Evolutionary conservation across 2,329 filamentous ascomycete genomes (phyloP), one percentile per base, ranked within the genome.

Genomic region (Penicillium sp.): DNA sequence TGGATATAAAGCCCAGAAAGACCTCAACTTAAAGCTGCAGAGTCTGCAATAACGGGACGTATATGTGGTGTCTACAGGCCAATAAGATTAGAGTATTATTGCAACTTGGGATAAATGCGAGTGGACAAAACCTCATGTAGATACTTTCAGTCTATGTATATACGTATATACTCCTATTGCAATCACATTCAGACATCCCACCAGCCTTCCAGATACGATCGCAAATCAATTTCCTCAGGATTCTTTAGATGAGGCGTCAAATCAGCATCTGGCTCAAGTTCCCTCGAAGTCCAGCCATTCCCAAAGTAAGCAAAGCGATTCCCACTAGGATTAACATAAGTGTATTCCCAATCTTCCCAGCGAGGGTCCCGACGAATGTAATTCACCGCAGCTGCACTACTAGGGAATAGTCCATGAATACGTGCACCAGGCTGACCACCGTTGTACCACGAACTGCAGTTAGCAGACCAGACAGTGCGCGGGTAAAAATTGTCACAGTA

Each of bases 391-490:
- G 82, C 77, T 1, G 86, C 86, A 62, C 85, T 88, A 0, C 88
- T 88, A 0, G 88, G 89, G 83, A 88, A 91, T 7, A 89, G 68
- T 0, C 87, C 88, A 60, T 89, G 86, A 24, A 91, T 85, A 4
- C 86, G 76, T 0, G 79, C 82, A 0, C 87, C 87, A 0, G 86
- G 82, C 6, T 75, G 74, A 0, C 85, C 85, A 13, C 88, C 85
- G 58, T 91, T 91, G 57, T 88, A 89, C 89, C 89, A 91, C 0
- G 84, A 88, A 41, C 83, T 85, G 69, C 88, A 91, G 55, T 84
- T 82, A 1, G 60, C 71, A 0, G 70, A 69, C 70, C 70, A 76
- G 2, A 82, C 81, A 3, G 80, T 83, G 14, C 75, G 77, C 1
- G 79, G 78, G 62, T 80, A 82, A 67, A 82, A 83, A 0, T 73